phyloP scores from a whole-genome alignment of 2,329 filamentous ascomycete species.

The Claviceps monticola region DNA sequence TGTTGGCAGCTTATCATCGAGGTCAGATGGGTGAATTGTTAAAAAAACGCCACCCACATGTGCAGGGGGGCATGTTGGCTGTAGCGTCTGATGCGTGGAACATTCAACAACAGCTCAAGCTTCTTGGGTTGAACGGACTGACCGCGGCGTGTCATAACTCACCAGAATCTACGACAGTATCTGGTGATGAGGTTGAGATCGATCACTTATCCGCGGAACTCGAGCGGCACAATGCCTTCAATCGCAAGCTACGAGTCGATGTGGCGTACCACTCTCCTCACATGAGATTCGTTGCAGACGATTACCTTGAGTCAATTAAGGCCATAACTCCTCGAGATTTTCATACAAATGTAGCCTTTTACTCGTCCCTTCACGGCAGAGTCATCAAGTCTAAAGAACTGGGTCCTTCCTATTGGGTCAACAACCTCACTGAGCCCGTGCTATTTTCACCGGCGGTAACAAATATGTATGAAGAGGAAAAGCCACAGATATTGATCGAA shows the following conservation, averaged over 20 bases:
- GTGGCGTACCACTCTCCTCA: conserved; percentile 41
- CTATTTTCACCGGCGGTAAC: conserved; percentile 24
- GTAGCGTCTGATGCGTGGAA: conserved; percentile 33
- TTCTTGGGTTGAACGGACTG: conserved; percentile 11
- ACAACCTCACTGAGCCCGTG: conserved; percentile 28
- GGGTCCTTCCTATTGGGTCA: conserved; percentile 30
- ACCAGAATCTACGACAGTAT: conserved; percentile 35
- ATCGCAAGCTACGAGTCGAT: conserved; percentile 32
- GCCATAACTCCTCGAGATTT: conserved; percentile 6
- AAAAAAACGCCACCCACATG: not conserved
- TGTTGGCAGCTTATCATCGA: conserved; percentile 36
- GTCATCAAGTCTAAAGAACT: conserved; percentile 21
- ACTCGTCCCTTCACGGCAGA: conserved; percentile 30
- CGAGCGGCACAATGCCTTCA: conserved; percentile 30
- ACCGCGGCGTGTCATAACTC: conserved; percentile 34
- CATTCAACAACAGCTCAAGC: conserved; percentile 23
- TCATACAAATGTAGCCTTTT: conserved; percentile 24
- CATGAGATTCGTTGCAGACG: conserved; percentile 35
- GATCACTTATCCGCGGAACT: conserved; percentile 24
- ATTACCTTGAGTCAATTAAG: conserved; percentile 26
- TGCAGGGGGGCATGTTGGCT: conserved; percentile 41
- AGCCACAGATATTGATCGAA: conserved; percentile 23
- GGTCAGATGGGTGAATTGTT: conserved; percentile 16
- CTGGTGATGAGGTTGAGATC: conserved; percentile 31
- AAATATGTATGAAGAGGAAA: conserved; percentile 16